Base-by-base conservation (phyloP, 2,329 filamentous ascomycete species). In the Aspergillus pseudoglaucus region DNA sequence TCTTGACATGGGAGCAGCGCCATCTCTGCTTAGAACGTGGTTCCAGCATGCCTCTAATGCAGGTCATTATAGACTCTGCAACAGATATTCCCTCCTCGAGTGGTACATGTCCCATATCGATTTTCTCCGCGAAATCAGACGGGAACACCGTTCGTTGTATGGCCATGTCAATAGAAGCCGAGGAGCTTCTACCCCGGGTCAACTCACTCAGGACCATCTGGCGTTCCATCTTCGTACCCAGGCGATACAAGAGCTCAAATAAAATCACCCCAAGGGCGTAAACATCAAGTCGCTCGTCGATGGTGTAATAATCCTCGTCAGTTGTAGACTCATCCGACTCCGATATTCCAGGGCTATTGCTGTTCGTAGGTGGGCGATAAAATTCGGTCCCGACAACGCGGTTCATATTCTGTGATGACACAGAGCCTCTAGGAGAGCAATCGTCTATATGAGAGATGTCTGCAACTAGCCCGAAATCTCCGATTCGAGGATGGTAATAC, bases 401-500 rank as follows among this genome's bases (percentile, higher is more conserved):
- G 30, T 59, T 58, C 14, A 61, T 53, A 10, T 60, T 61, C 22
- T 54, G 52, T 27, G 55, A 53, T 6, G 59, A 48, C 6, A 59
- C 47, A 3, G 59, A 47, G 2, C 50, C 55, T 23, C 53, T 51
- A 14, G 53, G 52, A 3, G 56, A 50, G n/a, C 41, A 51, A 10
- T 67, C 67, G 48, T 66, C 58, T 42, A 67, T 51, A 52, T 60
- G 67, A 35, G 69, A 77, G 41, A 79, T 74, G 46, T 79, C 76
- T 8, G 79, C 78, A 4, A 83, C 81, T 4, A 85, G 74, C 2
- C 83, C 83, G 57, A 87, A 86, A 58, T 87, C 83, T 2, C 83
- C 83, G 46, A 87, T 85, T 4, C 81, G 75, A 9, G 83, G 79
- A 35, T 75, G 77, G 27, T 81, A 66, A 49, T 76, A 77, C 12